Evolutionary conservation across 805 yeast genomes (phyloP).

Genomic region (Lachancea nothofagi): DNA sequence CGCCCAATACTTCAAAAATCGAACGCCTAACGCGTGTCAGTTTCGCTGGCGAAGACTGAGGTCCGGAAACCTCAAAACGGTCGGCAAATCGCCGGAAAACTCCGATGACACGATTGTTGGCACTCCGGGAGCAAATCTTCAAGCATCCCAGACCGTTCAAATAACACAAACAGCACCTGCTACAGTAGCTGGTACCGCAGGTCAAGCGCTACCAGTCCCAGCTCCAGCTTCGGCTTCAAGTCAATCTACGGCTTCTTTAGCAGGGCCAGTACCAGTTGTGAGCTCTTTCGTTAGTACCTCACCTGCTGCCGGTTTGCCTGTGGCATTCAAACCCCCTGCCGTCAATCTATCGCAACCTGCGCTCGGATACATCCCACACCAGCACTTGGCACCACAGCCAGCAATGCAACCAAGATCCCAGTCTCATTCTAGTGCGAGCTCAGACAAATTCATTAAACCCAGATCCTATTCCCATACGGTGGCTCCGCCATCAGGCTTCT

Average conservation of each 20-base stretch:
- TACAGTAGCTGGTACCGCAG: too few relatives aligned
- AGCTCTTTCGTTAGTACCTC: neutral
- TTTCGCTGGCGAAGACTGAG: constrained; percentile 78
- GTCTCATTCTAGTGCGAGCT: constrained; percentile 9
- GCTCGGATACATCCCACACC: neutral
- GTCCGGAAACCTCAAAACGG: constrained; percentile 37
- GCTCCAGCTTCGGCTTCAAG: neutral
- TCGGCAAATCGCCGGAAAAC: constrained; percentile 7
- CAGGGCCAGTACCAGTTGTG: neutral
- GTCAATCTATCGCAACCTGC: neutral
- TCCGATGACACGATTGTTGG: constrained; percentile 4
- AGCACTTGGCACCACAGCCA: neutral
- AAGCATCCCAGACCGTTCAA: too few relatives aligned
- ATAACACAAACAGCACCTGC: too few relatives aligned
- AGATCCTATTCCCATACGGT: constrained; percentile 28
- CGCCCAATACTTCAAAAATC: constrained; percentile 65
- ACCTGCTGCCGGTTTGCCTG: neutral
- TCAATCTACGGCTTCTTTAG: neutral
- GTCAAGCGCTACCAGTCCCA: neutral
- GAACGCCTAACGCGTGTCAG: constrained; percentile 88
- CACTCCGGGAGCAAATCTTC: neutral
- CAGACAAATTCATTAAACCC: constrained; percentile 24
- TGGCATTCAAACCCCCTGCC: neutral
- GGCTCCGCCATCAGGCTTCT: constrained; percentile 5
- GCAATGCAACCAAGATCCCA: neutral